Base-by-base conservation (phyloP, 768 basidiomycete species). In the Chalciporus piperatus region DNA sequence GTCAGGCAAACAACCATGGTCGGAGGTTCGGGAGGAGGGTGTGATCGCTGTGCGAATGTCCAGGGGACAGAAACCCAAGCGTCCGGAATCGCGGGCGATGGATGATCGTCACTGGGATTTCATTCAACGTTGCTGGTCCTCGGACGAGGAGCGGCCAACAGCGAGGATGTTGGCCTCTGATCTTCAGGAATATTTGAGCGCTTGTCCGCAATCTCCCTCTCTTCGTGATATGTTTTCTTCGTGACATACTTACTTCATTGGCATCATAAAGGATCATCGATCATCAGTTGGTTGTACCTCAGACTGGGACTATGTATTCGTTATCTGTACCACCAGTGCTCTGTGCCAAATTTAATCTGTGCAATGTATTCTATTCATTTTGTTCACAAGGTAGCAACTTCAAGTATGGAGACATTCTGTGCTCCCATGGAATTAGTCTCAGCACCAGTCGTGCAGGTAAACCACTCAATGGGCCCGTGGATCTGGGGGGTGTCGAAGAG, bases 41-140 rank as follows among this genome's bases (percentile, higher is more conserved):
- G 9, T 19, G 20, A 22, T 51, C 38, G 12, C 40, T 6, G 72
- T 50, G 9, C 14, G 19, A 3, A 17, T 49, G 41, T 3, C 6
- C 28, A 13, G 32, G 27, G 48, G 48, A 6, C 17, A 41, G 38
- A 40, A 40, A 20, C 40, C 48, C 33, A 3, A n/a, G 13, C 48
- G 48, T 6, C 48, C 48, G 9, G 11, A 27, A 20, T 30, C 16
- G 3, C 2, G 28, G n/a, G 17, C 19, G 6, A 41, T 49, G 3
- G 28, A 49, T 20, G 48, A 49, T 12, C 40, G 13, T 5, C 11
- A 49, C 13, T 49, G 39, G 48, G 22, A 30, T 11, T 28, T 49
- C 20, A 49, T 49, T 28, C 25, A 49, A 17, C 27, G 19, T 5
- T 49, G 48, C 28, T 49, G 48, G 48, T 17, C 17, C 8, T 3